Base-by-base conservation (phyloP, 202 grass and related monocot species). In the Dendrocalamus latiflorus region DNA sequence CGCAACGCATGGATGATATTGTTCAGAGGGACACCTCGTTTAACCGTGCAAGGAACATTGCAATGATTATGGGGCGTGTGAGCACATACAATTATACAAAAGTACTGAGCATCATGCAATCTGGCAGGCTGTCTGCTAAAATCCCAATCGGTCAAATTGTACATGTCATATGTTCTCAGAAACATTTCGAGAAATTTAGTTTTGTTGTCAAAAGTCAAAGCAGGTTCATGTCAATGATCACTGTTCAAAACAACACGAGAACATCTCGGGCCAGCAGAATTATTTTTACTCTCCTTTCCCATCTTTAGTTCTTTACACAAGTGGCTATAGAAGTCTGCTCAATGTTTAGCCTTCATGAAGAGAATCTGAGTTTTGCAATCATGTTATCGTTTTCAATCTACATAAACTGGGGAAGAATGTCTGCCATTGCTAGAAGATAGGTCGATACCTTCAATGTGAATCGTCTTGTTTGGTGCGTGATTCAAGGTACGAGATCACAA, bases 401-500 rank as follows among this genome's bases (percentile, higher is more conserved):
- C 81, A 51, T 36, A 47, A 49, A 50, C 8, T 36, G 51, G 49
- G 33, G 7, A 43, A 82, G 37, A 37, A 28, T 66, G 39, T 50
- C 42, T 56, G 45, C n/a, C 43, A 49, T 68, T 90, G 54, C 60
- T 83, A 61, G 50, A 77, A 24, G n/a, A 75, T 9, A 62, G 44
- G 56, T 49, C 38, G 30, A 66, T 74, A 42, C 79, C 75, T 74
- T 83, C 53, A 67, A 34, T 79, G n/a, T 70, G 34, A 90, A 80
- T 64, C 16, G 51, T 49, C 56, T 48, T 80, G 61, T 55, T 83
- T 79, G 26, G 33, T 61, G 55, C 17, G 65, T 68, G 80, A 90
- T 71, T 82, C 87, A 70, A 98, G 89, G 60, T 93, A 89, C 5
- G 91, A 83, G 51, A 98, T 81, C 61, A 88, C 93, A 78, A 88